Percentiles rank a stretch among this genome's conserved stretches.
Conservation (phyloP, 345 rosid species). For the Cardamine occulta region DNA sequence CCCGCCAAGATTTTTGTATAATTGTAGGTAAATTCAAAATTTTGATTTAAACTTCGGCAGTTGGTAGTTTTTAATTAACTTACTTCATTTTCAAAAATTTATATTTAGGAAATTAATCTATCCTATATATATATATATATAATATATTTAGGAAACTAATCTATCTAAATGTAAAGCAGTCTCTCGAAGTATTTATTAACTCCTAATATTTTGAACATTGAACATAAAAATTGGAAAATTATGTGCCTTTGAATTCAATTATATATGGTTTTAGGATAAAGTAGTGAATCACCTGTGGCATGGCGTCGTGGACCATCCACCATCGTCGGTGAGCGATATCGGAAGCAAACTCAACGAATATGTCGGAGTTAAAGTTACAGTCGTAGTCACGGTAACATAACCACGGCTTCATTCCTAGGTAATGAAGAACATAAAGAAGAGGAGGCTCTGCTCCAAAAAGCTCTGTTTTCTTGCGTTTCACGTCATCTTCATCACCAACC, state of each 20-base stretch:
- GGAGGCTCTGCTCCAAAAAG: constrained; percentile 91
- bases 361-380: constrained; percentile 91
- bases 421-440: constrained; percentile 85
- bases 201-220: background rate
- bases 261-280: constrained; percentile 11
- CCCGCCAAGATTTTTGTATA: too few species aligned
- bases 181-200: background rate
- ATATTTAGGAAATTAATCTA: background rate
- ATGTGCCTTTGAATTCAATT: background rate
- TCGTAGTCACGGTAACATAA: constrained; percentile 89
- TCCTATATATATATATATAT: too few species aligned
- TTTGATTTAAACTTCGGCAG: background rate
- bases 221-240: background rate
- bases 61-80: background rate
- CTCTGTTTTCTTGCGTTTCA: constrained; percentile 64
- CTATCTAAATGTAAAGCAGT: background rate
- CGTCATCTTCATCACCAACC: constrained; percentile 79
- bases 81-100: too few species aligned
- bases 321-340: constrained; percentile 83
- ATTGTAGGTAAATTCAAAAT: too few species aligned
- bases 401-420: constrained; percentile 91
- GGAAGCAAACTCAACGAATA: constrained; percentile 84
- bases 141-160: background rate
- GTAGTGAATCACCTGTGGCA: constrained; percentile 59
- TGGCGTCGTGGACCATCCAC: constrained; percentile 96